These are phyloP conservation scores for Rubia balearica DNA, from an alignment of 305 asterid species.

Conservation along the genomic window DNA sequence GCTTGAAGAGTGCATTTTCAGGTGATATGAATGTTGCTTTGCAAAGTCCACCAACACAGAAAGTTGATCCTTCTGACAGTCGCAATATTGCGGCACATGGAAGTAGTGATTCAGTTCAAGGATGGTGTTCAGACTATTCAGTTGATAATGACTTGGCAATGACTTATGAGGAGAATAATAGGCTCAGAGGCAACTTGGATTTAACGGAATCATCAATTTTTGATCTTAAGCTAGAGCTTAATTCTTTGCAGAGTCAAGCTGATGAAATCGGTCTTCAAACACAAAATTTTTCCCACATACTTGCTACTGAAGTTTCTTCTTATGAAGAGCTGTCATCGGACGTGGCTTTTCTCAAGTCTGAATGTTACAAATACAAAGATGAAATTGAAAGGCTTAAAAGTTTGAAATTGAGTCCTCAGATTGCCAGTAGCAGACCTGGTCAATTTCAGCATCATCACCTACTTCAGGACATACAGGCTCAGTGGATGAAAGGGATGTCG, in stretches of 20 bases:
- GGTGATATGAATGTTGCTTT: conserved; percentile 35
- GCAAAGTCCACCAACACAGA: conserved; percentile 36
- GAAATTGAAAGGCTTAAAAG: conserved; percentile 46
- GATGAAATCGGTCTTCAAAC: conserved; percentile 70
- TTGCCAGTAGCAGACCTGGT: conserved; percentile 25
- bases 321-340: conserved; percentile 57
- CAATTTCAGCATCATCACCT: conserved; percentile 33
- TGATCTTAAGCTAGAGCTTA: conserved; percentile 75
- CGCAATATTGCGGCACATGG: conserved; percentile 35
- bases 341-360: conserved; percentile 58
- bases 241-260: conserved; percentile 66
- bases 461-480: conserved; percentile 36
- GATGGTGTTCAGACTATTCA: conserved; percentile 58
- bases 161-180: conserved; percentile 61
- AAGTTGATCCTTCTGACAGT: conserved; percentile 48
- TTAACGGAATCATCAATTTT: conserved; percentile 67
- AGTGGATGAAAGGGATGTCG: conserved; percentile 46
- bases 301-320: conserved; percentile 60
- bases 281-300: conserved; percentile 42
- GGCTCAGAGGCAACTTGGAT: conserved; percentile 70
- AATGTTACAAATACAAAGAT: conserved; percentile 63
- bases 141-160: conserved; percentile 53
- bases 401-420: conserved; percentile 41
- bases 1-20: conserved; percentile 36
- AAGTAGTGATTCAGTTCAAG: conserved; percentile 40